These are phyloP conservation scores for Pseudoneurospora amorphoporcata DNA, from an alignment of 495 filamentous ascomycete species.

Conservation along the genomic window DNA sequence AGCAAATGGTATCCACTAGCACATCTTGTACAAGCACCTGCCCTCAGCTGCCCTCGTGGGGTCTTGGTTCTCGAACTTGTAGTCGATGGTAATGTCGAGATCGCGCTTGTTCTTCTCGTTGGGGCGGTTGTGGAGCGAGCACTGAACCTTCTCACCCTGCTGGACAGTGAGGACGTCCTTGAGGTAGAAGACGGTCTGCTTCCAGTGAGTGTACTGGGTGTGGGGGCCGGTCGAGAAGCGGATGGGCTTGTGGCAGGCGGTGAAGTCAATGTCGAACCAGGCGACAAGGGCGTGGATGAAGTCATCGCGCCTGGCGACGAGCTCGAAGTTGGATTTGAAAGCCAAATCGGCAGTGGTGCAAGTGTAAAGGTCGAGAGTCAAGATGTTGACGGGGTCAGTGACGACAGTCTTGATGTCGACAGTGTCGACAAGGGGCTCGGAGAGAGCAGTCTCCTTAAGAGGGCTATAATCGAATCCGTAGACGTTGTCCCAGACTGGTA, in stretches of 20 bases:
- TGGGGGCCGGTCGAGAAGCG: conserved; percentile 80
- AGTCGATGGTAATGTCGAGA: conserved; percentile 81
- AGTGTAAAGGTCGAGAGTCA: conserved; percentile 65
- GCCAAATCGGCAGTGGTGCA: conserved; percentile 53
- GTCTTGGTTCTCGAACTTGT: conserved; percentile 69
- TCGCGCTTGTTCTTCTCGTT: conserved; percentile 92
- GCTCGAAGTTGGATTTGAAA: conserved; percentile 53
- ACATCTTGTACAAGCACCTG: conserved; percentile 84
- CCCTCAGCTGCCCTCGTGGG: conserved; percentile 56
- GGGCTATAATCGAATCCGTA: conserved; percentile 71
- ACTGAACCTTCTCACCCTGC: conserved; percentile 61
- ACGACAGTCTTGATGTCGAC: conserved; percentile 65
- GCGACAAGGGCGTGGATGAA: conserved; percentile 92
- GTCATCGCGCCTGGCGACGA: conserved; percentile 68
- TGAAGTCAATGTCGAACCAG: conserved; percentile 99
- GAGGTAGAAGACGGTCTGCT: conserved; percentile 88
- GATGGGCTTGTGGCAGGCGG: conserved; percentile 81
- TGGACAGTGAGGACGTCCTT: conserved; percentile 77
- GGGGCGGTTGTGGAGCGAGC: conserved; percentile 68
- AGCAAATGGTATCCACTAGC: conserved; percentile 18
- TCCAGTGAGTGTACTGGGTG: conserved; percentile 91
- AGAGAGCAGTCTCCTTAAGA: conserved; percentile 58
- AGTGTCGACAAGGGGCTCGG: conserved; percentile 62
- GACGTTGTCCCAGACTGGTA: conserved; percentile 67
- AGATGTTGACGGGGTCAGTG: conserved; percentile 57